Base-by-base conservation (phyloP, 2,329 filamentous ascomycete genomes). In the Penicillium sp. region DNA sequence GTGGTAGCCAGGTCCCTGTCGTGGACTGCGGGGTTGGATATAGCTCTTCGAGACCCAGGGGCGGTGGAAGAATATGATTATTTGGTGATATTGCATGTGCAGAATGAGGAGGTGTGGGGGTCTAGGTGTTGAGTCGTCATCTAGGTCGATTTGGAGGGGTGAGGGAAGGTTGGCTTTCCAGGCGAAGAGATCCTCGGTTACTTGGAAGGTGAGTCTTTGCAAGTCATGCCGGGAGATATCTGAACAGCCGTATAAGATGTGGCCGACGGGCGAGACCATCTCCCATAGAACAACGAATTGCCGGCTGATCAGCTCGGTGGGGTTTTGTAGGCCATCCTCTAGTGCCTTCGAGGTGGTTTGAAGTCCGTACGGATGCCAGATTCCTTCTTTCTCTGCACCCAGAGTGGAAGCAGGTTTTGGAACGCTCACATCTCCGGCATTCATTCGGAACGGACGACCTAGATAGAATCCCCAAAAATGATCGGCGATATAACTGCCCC, bases 31-130 rank as follows among this genome's bases (percentile, higher is more conserved):
- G 2, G 78, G 78, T 59, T 80, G 78, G 40, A 78, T 76, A 53
- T 78, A 78, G 51, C 68, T 74, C 58, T 78, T 75, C 3, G 79
- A 79, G 19, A 80, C 74, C 75, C 77, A 80, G 13, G 79, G 79
- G 2, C 79, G 71, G 48, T 80, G 78, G 58, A 78, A 73, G 64
- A 79, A 78, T 28, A 80, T 80, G 53, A 79, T 70, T 2, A 79
- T 76, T 54, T 80, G 77, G 59, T 80, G 73, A 55, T 80, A 80
- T 72, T 80, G 77, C 72, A 80, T 77, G 55, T 80, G 78, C 2
- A 80, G 68, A 63, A 79, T 73, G 22, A 80, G 63, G n/a, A 80
- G 69, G 59, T 80, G 78, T 11, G 78, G 78, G 8, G 79, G 64
- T 49, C 69, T 72, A 6, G 76, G 72, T 2, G 66, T 68, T 1